Conservation (phyloP, 148 eudicot genomes). For the Heliamphora exappendiculata region DNA sequence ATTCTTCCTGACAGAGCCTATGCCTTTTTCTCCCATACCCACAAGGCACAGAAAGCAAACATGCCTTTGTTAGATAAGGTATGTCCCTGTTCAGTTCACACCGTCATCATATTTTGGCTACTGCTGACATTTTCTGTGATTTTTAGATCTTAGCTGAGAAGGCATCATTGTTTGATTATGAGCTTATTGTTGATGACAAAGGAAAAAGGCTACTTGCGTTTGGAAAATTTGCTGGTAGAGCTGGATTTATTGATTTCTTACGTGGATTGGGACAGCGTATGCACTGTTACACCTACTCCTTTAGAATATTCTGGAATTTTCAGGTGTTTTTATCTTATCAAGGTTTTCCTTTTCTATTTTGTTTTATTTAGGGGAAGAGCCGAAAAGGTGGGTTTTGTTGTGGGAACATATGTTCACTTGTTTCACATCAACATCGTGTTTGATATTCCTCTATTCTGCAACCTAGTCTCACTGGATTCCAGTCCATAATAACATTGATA, state of each 20-base stretch:
- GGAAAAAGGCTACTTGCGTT: slow-evolving; percentile 88
- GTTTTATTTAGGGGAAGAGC: not conserved
- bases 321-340: not conserved
- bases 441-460: not conserved
- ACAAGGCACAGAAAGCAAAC: slow-evolving; percentile 95
- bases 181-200: slow-evolving; percentile 82
- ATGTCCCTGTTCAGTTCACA: slow-evolving; percentile 7
- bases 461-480: not conserved
- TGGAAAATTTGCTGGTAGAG: slow-evolving; percentile 94
- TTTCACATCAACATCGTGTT: not conserved
- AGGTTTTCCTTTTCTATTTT: not conserved
- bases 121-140: slow-evolving; percentile 5
- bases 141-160: slow-evolving; percentile 66
- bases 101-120: not conserved
- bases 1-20: slow-evolving; percentile 93
- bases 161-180: slow-evolving; percentile 88
- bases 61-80: slow-evolving; percentile 96
- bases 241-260: slow-evolving; percentile 88
- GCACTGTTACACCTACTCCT: slow-evolving; percentile 14
- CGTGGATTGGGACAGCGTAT: slow-evolving; percentile 84
- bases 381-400: not conserved
- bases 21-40: slow-evolving; percentile 97
- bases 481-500: not conserved
- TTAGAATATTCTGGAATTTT: not conserved
- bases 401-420: not conserved